Base-by-base conservation (phyloP, 139 green algal species). In the Marvania coccoides region DNA sequence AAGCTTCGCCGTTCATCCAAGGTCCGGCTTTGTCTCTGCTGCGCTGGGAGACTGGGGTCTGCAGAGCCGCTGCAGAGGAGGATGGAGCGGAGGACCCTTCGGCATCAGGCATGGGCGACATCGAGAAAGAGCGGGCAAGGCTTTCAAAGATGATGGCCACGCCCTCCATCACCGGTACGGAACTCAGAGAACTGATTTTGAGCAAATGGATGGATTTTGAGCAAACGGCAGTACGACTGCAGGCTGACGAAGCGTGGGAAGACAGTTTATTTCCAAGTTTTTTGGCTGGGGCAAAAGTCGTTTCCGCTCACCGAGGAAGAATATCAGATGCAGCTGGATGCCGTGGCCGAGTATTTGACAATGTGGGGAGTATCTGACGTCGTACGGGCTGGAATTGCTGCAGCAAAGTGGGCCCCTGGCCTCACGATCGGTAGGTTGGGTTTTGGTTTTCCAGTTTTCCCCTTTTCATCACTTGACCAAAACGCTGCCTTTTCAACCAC, bases 201-300 rank as follows among this genome's bases (percentile, higher is more conserved):
- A 46, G 63, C 19, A 75, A 75, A 34, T 75, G 46, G 45, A n/a
- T n/a, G n/a, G n/a, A n/a, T n/a, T n/a, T n/a, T n/a, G n/a, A n/a
- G n/a, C n/a, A 54, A 59, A 9, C 30, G 51, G 28, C 46, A 28
- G 28, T 75, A 66, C 24, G 69, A 75, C 10, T 36, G 55, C 24
- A 29, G 60, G 19, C 29, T 75, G 1, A 35, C 55, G 47, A 30
- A 40, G 34, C 46, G 69, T 5, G 69, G 69, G 12, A 42, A 48
- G 14, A 30, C 31, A 45, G 56, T 73, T 37, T 73, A 61, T 24
- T 23, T 73, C 4, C 75, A 83, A 10, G 42, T 84, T 30, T 78
- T 85, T 65, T 85, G 79, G 78, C 63, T 85, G n/a, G 79, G 73
- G 71, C 79, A 85, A 64, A 65, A 72, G 45, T 66, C 33, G 57